Base-by-base conservation (phyloP, 345 rosid species). In the Mercurialis annua region DNA sequence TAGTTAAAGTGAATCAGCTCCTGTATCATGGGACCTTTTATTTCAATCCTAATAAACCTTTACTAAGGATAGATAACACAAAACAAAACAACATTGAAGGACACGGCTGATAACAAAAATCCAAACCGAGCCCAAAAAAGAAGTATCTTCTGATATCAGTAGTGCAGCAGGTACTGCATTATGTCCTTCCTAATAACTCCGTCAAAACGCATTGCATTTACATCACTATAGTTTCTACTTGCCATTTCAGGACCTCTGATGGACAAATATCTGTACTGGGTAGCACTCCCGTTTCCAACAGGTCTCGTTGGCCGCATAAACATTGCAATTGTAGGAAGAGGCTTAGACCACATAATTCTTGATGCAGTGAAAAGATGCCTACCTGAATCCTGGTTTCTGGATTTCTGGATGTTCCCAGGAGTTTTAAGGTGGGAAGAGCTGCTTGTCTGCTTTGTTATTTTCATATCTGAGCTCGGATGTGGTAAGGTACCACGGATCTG, bases 151-250 rank as follows among this genome's bases (percentile, higher is more conserved):
- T 42, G 62, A 9, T 10, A 23, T 85, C 68, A 82, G 23, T 81
- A 57, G 23, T 60, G 82, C 72, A 24, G 71, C 70, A 90, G 71
- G 90, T 92, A 93, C 78, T 80, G 85, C 84, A 85, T 74, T 71
- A 86, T 87, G 76, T 93, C 97, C 76, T 87, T 81, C 51, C 96
- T 72, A 63, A 88, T 53, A 16, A 85, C 84, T 62, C 84, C 83
- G 6, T 79, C 76, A 61, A 66, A 74, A 24, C 73, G 51, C 36
- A 80, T 26, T 48, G 64, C 81, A 34, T 34, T 34, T 43, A 76
- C 43, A 18, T 60, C 20, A 21, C 38, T 62, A 5, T 54, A 75
- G 61, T 69, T 76, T 42, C 71, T 73, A 47, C 46, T 69, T n/a
- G 59, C 42, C 59, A 71, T 65, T 54, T 75, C 76, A 44, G 73